Percentiles rank a stretch among this genome's conserved stretches.
Evolutionary conservation across 1,139 yeast species (phyloP).

Genomic region (Pichia cactophila): DNA sequence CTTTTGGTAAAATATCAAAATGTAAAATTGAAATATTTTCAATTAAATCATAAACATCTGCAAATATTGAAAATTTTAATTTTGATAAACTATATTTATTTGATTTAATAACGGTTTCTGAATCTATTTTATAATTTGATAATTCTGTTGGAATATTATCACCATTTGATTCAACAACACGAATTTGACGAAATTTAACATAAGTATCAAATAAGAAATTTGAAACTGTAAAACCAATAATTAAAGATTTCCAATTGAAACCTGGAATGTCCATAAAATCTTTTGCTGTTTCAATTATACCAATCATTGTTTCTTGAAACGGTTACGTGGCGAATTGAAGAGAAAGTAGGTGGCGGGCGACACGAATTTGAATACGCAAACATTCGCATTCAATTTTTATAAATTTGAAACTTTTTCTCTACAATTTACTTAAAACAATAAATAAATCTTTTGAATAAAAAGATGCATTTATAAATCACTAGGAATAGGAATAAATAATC

Average conservation of each 20-base stretch:
- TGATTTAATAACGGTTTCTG: conserved; percentile 69
- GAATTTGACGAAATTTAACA: conserved; percentile 69
- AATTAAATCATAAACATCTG: conserved; percentile 43
- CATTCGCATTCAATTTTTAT: too few species aligned
- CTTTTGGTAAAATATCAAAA: conserved; percentile 56
- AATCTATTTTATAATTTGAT: conserved; percentile 45
- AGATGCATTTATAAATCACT: conserved; percentile 16
- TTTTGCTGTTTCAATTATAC: conserved; percentile 28
- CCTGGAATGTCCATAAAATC: conserved; percentile 43
- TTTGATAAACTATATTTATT: conserved; percentile 81
- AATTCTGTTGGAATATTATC: conserved; percentile 56
- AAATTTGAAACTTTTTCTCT: too few species aligned
- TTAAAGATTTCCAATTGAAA: conserved; percentile 71
- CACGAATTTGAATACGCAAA: too few species aligned
- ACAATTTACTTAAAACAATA: conserved; percentile 4
- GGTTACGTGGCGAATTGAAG: neutral
- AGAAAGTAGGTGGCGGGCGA: too few species aligned
- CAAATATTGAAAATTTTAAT: conserved; percentile 57
- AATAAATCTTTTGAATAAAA: conserved; percentile 14
- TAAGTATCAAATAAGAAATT: conserved; percentile 71
- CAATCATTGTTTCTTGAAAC: conserved; percentile 13
- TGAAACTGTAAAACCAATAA: conserved; percentile 68
- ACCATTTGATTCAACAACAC: conserved; percentile 45
- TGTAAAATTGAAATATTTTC: conserved; percentile 54
- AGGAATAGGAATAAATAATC: conserved; percentile 16